Base-by-base conservation (phyloP, 768 basidiomycete species). In the Boletus eberwhitei region DNA sequence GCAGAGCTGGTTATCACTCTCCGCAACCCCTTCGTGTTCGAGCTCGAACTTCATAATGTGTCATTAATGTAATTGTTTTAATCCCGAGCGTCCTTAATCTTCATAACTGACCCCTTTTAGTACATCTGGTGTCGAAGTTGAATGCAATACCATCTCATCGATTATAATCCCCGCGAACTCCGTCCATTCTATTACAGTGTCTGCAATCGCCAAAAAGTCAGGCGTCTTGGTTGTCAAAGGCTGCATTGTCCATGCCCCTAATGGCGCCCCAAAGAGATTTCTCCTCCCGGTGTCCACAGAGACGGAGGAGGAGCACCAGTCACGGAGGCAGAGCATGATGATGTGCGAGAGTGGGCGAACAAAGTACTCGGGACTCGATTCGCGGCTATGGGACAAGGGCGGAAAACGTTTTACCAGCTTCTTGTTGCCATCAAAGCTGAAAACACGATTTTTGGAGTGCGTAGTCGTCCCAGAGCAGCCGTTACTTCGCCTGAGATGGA, bases 21-120 rank as follows among this genome's bases (percentile, higher is more conserved):
- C n/a, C 83, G 85, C 53, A 99, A 99, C 69, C 92, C 93, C 2
- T 96, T 87, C 69, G 82, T 91, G 4, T 96, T 98, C 69, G 92
- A 95, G 57, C 77, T 99, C 13, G 93, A 98, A 58, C 71, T 98
- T 17, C 85, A 91, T 54, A 85, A 84, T 60, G 68, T 98, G 36
- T 82, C 83, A 5, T 73, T 98, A 16, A 92, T 93, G 95, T 93
- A 57, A 58, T 34, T 41, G 22, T 72, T 49, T 21, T 50, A 9
- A 32, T 48, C 13, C 17, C 17, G 13, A 34, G 4, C 14, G 14
- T 35, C 17, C 13, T 5, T 45, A 6, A 37, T 35, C n/a, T 49
- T 50, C 42, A 58, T 40, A 39, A 31, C 51, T 60, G n/a, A 59
- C 59, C 17, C 12, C 48, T 38, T 48, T 39, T 60, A 98, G 94